Evolutionary conservation across 108 stramenopile genomes (phyloP).

Genomic region (Nitzschia sp.): DNA sequence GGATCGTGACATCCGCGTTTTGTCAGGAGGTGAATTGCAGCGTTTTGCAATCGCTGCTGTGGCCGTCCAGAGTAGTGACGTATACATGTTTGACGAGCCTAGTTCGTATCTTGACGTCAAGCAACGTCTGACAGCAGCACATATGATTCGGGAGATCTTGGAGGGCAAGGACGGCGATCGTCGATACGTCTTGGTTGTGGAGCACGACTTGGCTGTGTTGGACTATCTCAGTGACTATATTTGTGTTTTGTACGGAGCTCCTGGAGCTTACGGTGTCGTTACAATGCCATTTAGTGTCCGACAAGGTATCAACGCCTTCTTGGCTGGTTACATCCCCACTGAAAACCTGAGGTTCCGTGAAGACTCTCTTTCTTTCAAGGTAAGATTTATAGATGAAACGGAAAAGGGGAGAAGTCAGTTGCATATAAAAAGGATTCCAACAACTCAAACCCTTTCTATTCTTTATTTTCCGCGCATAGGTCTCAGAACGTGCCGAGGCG

Average conservation of each 20-base stretch:
- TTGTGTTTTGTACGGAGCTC: conserved; percentile 95
- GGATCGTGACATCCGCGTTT: conserved; percentile 91
- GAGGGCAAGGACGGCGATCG: conserved; percentile 65
- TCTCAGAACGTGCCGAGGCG: conserved; percentile 79
- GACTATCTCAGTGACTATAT: conserved; percentile 99
- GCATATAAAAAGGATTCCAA: too few relatives aligned
- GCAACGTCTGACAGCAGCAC: conserved; percentile 96
- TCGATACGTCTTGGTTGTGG: conserved; percentile 95
- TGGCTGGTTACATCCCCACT: conserved; percentile 98
- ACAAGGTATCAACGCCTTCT: conserved; percentile 98
- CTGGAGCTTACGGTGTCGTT: conserved; percentile 98
- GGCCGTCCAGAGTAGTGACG: conserved; percentile 90
- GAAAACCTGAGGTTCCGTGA: conserved; percentile 99
- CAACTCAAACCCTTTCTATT: neutral
- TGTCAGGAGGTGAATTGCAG: conserved; percentile 98
- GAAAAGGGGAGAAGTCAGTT: too few relatives aligned
- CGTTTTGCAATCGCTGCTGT: conserved; percentile 96
- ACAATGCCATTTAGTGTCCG: conserved; percentile 99
- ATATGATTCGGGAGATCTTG: conserved; percentile 93
- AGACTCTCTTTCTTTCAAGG: conserved; percentile 96
- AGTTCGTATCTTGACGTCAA: conserved; percentile 98
- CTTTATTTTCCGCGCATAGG: conserved; percentile 23
- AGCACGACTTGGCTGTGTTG: conserved; percentile 99
- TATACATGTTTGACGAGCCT: conserved; percentile 99
- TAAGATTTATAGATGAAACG: conserved; percentile 38